Percentiles rank a stretch among this genome's conserved stretches.
phyloP scores from a whole-genome alignment of 352 stramenopile genomes.

The Phytophthora fragariae region DNA sequence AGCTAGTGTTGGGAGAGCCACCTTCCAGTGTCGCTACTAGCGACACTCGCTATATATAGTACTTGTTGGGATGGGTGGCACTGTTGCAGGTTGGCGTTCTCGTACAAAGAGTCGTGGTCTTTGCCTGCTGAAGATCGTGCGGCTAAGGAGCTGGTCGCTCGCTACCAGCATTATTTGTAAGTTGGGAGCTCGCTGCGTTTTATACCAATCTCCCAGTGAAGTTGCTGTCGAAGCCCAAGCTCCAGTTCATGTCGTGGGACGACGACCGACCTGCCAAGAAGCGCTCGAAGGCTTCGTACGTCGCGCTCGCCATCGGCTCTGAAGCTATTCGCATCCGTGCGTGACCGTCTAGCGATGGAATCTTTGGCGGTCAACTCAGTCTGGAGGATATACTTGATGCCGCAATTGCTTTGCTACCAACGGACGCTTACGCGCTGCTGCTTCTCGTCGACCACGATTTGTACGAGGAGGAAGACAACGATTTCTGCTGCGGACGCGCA shows the following conservation, averaged over 20 bases:
- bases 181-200: conserved; percentile 9
- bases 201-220: conserved; percentile 31
- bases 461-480: conserved; percentile 34
- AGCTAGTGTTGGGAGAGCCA: not conserved
- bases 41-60: too few species aligned
- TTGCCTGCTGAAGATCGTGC: too few species aligned
- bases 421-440: conserved; percentile 29
- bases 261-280: conserved; percentile 22
- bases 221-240: conserved; percentile 18
- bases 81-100: too few species aligned
- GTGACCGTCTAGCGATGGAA: conserved; percentile 24
- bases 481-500: conserved; percentile 35
- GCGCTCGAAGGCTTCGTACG: conserved; percentile 17
- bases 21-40: too few species aligned
- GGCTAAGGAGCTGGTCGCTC: too few species aligned
- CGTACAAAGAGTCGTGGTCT: too few species aligned
- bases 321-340: conserved; percentile 31
- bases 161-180: too few species aligned
- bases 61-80: too few species aligned
- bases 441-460: conserved; percentile 36
- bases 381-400: conserved; percentile 33
- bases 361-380: conserved; percentile 27
- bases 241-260: conserved; percentile 32
- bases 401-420: conserved; percentile 22
- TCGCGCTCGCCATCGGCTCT: conserved; percentile 26